Evolutionary conservation across 2,329 filamentous ascomycete genomes (phyloP).

Genomic region (Ascochyta koolunga): DNA sequence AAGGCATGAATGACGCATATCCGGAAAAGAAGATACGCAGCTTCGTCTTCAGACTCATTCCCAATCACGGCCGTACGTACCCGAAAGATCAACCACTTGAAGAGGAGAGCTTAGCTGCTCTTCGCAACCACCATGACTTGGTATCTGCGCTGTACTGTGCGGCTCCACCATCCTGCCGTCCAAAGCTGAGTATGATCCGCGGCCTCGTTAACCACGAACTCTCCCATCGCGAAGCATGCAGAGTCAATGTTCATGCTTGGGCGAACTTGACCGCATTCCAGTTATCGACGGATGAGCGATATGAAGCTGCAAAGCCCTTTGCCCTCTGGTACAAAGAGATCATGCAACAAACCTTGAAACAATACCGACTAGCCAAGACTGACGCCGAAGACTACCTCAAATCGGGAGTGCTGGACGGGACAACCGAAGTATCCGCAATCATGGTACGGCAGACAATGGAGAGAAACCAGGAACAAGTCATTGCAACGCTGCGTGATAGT

Average conservation of each 20-base stretch:
- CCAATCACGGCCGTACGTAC: slow-evolving; percentile 66
- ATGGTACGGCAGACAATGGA: slow-evolving; percentile 60
- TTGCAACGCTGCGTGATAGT: slow-evolving; percentile 60
- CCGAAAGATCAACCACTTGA: slow-evolving; percentile 62
- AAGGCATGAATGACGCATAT: slow-evolving; percentile 54
- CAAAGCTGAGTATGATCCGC: slow-evolving; percentile 58
- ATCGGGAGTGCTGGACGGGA: slow-evolving; percentile 42
- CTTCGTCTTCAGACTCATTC: slow-evolving; percentile 63
- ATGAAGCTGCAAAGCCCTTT: slow-evolving; percentile 55
- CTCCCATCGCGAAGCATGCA: slow-evolving; percentile 66
- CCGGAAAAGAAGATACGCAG: slow-evolving; percentile 61
- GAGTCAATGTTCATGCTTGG: slow-evolving; percentile 64
- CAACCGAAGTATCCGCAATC: slow-evolving; percentile 51
- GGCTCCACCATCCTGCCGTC: slow-evolving; percentile 60
- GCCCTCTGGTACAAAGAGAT: slow-evolving; percentile 63
- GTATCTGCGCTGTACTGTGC: slow-evolving; percentile 65
- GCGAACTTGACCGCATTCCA: slow-evolving; percentile 63
- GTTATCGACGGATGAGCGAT: slow-evolving; percentile 58
- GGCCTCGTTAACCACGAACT: slow-evolving; percentile 62
- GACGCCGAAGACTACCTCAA: slow-evolving; percentile 63
- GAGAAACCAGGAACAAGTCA: slow-evolving; percentile 64
- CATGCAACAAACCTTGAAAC: slow-evolving; percentile 57
- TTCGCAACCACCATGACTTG: slow-evolving; percentile 67
- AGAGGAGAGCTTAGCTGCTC: slow-evolving; percentile 60
- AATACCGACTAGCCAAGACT: slow-evolving; percentile 61